Base-by-base conservation (phyloP, 192 early-diverging fungal species). In the Chytriomyces confervae region DNA sequence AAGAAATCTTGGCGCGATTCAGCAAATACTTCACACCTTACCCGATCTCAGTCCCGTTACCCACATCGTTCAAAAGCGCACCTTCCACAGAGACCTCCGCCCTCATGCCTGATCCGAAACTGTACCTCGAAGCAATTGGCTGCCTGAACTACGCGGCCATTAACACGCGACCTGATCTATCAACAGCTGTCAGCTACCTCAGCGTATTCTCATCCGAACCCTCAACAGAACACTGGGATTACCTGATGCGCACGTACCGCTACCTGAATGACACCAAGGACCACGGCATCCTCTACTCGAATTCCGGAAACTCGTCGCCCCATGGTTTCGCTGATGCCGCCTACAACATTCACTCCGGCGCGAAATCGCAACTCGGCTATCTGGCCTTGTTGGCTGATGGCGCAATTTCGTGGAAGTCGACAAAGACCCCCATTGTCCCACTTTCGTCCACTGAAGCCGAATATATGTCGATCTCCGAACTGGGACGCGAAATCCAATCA, bases 301-400 rank as follows among this genome's bases (percentile, higher is more conserved):
- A 1, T 53, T 3, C 24, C 1, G 69, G 69, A 8, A 57, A 50
- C 50, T 13, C 7, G 0, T 4, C 1, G 16, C 69, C 50, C 18
- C 20, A 50, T 27, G 50, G 51, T 1, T 60, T 4, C 36, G 69
- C 69, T 5, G 69, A 71, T 6, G 69, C 69, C 29, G 69, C 69
- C 24, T 71, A 27, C 51, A 71, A 71, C 36, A 6, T 71, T 6
- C 69, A 71, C 53, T 3, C 16, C 3, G 53, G 29, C 8, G 49
- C n/a, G 4, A 71, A 71, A 2, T 71, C 69, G 0, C 69, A 71
- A 71, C 16, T 71, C 36, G 51, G 69, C 4, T 71, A 71, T 9
- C 7, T 71, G n/a, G 50, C 6, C n/a, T 2, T 29, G 0, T 9
- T 71, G 0, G 53, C 51, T 0, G 36, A 57, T 2, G 29, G 29